Conservation (phyloP, 75 land plant genomes). For the Sequoiadendron giganteum region DNA sequence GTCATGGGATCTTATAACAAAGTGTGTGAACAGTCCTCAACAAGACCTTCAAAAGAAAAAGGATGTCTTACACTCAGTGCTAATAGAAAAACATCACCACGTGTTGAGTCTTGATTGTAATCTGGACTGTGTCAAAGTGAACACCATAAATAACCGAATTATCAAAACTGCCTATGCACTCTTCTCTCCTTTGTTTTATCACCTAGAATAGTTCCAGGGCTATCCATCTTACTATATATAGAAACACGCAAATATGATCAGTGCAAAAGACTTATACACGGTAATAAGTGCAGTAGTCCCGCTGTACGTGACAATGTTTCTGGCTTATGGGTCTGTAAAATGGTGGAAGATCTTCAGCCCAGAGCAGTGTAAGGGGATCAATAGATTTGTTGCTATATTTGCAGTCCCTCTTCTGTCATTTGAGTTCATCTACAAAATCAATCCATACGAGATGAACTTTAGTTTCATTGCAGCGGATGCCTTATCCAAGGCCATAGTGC, state of each 20-base stretch:
- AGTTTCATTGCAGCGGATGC: slow-evolving; percentile 72
- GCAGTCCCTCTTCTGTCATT: slow-evolving; percentile 90
- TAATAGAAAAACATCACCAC: not conserved
- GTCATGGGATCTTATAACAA: not conserved
- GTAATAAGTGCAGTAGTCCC: slow-evolving; percentile 81
- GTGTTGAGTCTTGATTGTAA: not conserved
- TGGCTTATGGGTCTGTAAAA: slow-evolving; percentile 72
- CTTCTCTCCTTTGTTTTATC: not conserved
- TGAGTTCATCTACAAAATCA: slow-evolving; percentile 70
- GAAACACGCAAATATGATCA: slow-evolving; percentile 49
- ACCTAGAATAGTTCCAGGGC: not conserved
- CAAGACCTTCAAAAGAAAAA: slow-evolving; percentile 4
- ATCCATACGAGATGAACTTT: slow-evolving; percentile 77
- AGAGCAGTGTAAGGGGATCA: slow-evolving; percentile 79
- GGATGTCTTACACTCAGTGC: not conserved
- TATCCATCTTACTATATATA: not conserved
- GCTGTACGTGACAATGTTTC: slow-evolving; percentile 73
- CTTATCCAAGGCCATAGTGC: slow-evolving; percentile 47
- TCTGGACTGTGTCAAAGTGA: not conserved
- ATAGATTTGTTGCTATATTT: slow-evolving; percentile 73
- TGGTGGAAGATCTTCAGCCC: slow-evolving; percentile 73
- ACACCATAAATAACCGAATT: not conserved
- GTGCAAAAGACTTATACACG: slow-evolving; percentile 57
- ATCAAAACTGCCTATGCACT: not conserved
- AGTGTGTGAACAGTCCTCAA: not conserved